Base-by-base conservation (phyloP, 176 grass and related monocot genomes). In the Aegilops bicornis region DNA sequence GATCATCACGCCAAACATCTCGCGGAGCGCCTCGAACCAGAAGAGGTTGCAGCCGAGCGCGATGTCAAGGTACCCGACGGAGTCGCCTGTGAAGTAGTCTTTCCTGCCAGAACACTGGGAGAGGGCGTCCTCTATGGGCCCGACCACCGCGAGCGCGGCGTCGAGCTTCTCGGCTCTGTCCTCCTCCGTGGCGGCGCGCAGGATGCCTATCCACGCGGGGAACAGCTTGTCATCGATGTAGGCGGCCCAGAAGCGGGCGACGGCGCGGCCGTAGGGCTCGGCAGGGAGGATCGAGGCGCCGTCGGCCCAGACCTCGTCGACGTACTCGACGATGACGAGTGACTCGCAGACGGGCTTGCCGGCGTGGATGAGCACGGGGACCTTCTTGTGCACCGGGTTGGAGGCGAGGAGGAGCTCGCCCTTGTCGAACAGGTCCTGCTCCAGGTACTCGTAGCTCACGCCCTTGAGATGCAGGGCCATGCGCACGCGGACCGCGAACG, bases 391-490 rank as follows among this genome's bases (percentile, higher is more conserved):
- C 16, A 56, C 52, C 5, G 52, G 52, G 17, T 56, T 56, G 52
- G 52, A 19, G 17, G 64, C 29, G 64, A 67, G 14, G 64, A 67
- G 64, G 36, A 72, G 69, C 10, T 42, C 69, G 22, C 69, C n/a
- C 69, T 72, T 72, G 36, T 42, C 0, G 36, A 72, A 42, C 22
- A 73, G 11, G 39, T 73, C n/a, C 70, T 73, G 70, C 39, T 73
- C 70, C n/a, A 73, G 22, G 84, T 85, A 86, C 20, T 76, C 36
- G 71, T 92, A 88, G 37, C 78, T 16, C 4, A 94, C 17, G 16
- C 89, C 87, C 83, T 92, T 94, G 71, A 90, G 37, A 39, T 73
- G 68, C 31, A 94, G 81, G 36, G 89, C 89, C 37, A 89, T 33
- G 76, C 79, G 82, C 8, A 83, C 86, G 64, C 89, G 74, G 58